These are phyloP conservation scores for Phaffia rhodozyma DNA, from an alignment of 1,284 basidiomycete genomes.

Conservation along the genomic window DNA sequence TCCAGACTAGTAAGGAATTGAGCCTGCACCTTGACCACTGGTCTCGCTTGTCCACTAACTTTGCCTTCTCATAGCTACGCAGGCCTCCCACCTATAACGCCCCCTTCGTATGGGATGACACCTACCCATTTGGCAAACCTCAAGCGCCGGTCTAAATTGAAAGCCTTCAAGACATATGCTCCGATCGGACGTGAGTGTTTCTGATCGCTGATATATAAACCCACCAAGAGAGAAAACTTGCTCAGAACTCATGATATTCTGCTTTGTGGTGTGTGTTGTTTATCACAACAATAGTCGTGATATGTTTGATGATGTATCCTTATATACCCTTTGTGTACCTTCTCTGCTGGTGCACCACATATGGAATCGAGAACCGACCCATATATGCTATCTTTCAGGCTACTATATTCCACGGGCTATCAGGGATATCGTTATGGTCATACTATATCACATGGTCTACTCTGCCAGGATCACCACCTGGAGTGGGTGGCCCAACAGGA, in stretches of 20 bases:
- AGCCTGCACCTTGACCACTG: too few relatives aligned
- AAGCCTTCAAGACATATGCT: not conserved
- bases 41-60: too few relatives aligned
- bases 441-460: conserved; percentile 4
- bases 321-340: conserved; percentile 14
- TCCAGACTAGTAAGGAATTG: too few relatives aligned
- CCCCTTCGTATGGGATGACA: conserved; percentile 8
- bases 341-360: conserved; percentile 4
- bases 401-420: conserved; percentile 5
- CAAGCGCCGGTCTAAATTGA: not conserved
- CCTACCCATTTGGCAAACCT: not conserved
- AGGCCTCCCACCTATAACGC: conserved; percentile 14
- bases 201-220: too few relatives aligned
- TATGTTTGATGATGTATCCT: conserved; percentile 6
- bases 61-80: not conserved
- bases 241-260: not conserved
- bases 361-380: not conserved
- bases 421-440: conserved; percentile 8
- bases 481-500: not conserved
- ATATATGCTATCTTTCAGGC: conserved; percentile 6
- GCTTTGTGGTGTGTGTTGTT: not conserved
- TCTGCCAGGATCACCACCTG: conserved; percentile 3
- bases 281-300: conserved; percentile 4
- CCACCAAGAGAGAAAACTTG: not conserved
- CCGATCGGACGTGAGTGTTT: not conserved